Base-by-base conservation (phyloP, 2,329 filamentous ascomycete species). In the Metarhizium robertsii region DNA sequence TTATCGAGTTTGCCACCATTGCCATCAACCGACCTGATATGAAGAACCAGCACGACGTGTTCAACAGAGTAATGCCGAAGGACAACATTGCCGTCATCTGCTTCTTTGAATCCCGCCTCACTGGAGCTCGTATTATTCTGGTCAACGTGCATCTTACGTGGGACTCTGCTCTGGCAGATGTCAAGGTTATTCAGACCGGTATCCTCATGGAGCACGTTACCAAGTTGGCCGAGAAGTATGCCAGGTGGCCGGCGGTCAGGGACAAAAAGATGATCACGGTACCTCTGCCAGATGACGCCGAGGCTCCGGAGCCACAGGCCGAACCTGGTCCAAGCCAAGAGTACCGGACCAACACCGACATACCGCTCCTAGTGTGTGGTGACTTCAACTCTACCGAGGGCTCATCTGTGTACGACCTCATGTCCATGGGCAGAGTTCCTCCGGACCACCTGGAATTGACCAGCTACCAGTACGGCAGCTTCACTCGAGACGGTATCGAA, bases 51-150 rank as follows among this genome's bases (percentile, higher is more conserved):
- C 90, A 95, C 67, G 94, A 99, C 65, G 92, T 97, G 56, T 97
- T 96, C 79, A 99, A 99, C 70, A 88, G 94, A 32, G 88, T 99
- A 58, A 97, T 96, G 94, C 92, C 92, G 58, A 90, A 94, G 73
- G 94, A 99, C 77, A 92, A 97, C 68, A 96, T 99, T 70, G 94
- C 88, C 16, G 87, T 96, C 50, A 83, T 96, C 50, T 85, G 88
- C 55, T 95, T 97, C 75, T 83, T 99, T 59, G 94, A 99, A 71
- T 96, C 95, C 65, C 84, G 92, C 42, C 76, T 83, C 58, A 96
- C 92, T 0, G 94, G 94, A n/a, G 86, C 90, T 14, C 86, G 94
- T 55, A 76, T 97, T 65, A 95, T 99, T 60, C 85, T 97, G 40
- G 90, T 90, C 62, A 97, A 97, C 67, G 89, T 90, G 5, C 94